Base-by-base conservation (phyloP, 1,284 basidiomycete species). In the Irpex sp. region DNA sequence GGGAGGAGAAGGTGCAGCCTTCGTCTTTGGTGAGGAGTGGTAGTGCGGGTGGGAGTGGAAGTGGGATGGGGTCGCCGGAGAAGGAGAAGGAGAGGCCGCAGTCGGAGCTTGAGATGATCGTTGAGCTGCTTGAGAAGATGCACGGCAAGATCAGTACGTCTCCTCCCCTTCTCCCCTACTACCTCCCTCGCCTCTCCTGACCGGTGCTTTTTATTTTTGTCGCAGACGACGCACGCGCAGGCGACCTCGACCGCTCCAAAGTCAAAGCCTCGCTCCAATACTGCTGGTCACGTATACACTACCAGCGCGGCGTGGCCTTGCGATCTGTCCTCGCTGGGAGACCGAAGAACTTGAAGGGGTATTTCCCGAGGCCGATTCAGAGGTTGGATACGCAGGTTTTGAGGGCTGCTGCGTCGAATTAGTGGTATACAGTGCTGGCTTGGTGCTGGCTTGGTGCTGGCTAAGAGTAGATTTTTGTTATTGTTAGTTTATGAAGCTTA, bases 221-320 rank as follows among this genome's bases (percentile, higher is more conserved):
- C 4, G 37, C 16, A 90, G 88, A 82, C 48, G 89, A 91, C 69
- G 86, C 84, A 3, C 83, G 86, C 55, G 88, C 86, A 19, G 83
- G 85, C 7, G 83, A 88, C 69, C 77, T 91, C 39, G 89, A 90
- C 63, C 83, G 89, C 49, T 89, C 89, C 4, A 79, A 83, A 57
- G 80, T 84, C 1, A 91, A 90, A 67, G 85, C 82, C 2, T 78
- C 79, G 1, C 72, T 90, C 58, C 86, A 90, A 67, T 81, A 81
- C 53, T 71, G 89, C 10, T 77, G 80, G 5, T 79, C 86, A 74
- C 80, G 85, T n/a, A 73, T 90, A 18, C 71, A 82, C 66, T 89
- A 87, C 67, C 85, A 88, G 67, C 81, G 81, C 56, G 70, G 75
- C 21, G 75, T 79, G 10, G 60, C 36, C 37, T 64, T 33, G 65